These are phyloP conservation scores for Cenococcum geophilum DNA, from an alignment of 495 filamentous ascomycete genomes.

Conservation along the genomic window DNA sequence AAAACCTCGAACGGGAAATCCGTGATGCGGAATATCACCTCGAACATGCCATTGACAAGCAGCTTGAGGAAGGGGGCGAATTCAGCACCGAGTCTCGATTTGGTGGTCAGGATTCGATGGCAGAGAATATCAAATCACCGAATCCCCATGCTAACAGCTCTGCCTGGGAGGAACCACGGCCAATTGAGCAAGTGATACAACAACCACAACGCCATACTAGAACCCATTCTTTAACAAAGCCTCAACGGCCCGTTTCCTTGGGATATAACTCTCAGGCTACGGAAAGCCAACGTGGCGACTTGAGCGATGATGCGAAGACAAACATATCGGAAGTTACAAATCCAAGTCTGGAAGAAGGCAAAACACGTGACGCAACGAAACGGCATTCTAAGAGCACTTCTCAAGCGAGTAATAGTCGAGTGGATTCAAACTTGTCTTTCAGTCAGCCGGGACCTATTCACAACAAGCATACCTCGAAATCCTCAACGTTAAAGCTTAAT, in stretches of 20 bases:
- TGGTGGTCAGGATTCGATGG: constrained; percentile 31
- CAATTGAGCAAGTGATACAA: constrained; percentile 45
- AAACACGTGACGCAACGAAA: constrained; percentile 10
- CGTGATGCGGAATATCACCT: constrained; percentile 80
- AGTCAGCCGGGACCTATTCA: constrained; percentile 27
- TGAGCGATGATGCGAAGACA: constrained; percentile 26
- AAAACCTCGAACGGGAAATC: constrained; percentile 75
- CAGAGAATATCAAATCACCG: constrained; percentile 17
- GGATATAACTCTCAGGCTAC: constrained; percentile 12
- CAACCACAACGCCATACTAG: constrained; percentile 58
- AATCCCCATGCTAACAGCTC: constrained; percentile 31
- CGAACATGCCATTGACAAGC: constrained; percentile 64
- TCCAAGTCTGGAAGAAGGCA: constrained; percentile 25
- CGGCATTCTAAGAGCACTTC: constrained; percentile 28
- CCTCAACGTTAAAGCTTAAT: constrained; percentile 73
- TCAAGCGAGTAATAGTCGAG: constrained; percentile 48
- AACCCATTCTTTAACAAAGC: constrained; percentile 35
- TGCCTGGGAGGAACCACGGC: constrained; percentile 39
- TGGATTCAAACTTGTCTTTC: constrained; percentile 38
- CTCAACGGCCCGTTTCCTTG: constrained; percentile 23
- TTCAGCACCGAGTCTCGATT: constrained; percentile 40
- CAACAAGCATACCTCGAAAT: constrained; percentile 54
- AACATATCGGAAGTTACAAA: constrained; percentile 29
- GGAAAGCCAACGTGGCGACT: constrained; percentile 22
- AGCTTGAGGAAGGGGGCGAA: constrained; percentile 57